These are phyloP conservation scores for Yamadazyma endophytica DNA, from an alignment of 805 yeast genomes.

Conservation along the genomic window DNA sequence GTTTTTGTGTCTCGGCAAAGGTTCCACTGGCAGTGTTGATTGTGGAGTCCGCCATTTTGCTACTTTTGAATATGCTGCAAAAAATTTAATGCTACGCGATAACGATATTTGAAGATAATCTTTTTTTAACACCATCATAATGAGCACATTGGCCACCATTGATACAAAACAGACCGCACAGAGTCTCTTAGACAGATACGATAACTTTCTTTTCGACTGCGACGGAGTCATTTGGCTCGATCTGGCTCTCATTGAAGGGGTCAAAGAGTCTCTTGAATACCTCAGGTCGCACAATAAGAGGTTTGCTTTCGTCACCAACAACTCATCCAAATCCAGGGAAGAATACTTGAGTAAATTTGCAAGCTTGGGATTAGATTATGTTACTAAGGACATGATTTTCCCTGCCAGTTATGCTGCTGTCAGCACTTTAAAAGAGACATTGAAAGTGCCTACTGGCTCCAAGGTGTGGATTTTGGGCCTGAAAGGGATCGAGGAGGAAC, in stretches of 20 bases:
- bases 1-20: too few relatives aligned
- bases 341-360: conserved; percentile 28
- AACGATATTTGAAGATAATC: too few relatives aligned
- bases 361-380: conserved; percentile 24
- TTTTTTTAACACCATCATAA: too few relatives aligned
- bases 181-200: conserved; percentile 18
- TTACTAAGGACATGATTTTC: conserved; percentile 24
- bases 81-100: too few relatives aligned
- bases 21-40: too few relatives aligned
- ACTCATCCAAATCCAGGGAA: conserved; percentile 32
- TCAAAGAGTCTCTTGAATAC: conserved; percentile 19
- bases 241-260: conserved; percentile 29
- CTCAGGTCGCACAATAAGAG: conserved; percentile 21
- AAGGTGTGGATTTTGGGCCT: conserved; percentile 42
- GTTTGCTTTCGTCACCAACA: conserved; percentile 34
- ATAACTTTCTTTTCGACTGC: conserved; percentile 38
- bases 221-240: conserved; percentile 43
- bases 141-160: too few relatives aligned
- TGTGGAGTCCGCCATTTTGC: too few relatives aligned
- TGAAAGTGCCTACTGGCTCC: conserved; percentile 22
- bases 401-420: conserved; percentile 39
- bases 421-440: conserved; percentile 17
- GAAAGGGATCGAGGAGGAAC: conserved; percentile 32
- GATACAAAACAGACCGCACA: conserved; percentile 4
- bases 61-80: too few relatives aligned